Conservation (phyloP, 78 protist species). For the Dictyostelium discoideum region DNA sequence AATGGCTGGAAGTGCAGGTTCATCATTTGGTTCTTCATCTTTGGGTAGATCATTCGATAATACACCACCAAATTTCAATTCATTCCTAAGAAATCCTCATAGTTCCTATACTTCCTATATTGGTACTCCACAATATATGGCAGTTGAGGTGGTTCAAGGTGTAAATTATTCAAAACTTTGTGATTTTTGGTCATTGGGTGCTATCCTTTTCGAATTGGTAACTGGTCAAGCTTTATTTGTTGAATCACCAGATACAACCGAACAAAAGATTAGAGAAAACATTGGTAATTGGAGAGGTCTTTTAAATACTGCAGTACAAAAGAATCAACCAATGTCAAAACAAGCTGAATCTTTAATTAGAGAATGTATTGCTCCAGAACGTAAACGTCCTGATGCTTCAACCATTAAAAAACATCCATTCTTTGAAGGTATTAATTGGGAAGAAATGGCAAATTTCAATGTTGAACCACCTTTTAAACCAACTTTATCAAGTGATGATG, state of each 20-base stretch:
- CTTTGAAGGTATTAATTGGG: slow-evolving; percentile 75
- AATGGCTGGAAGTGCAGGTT: neutral
- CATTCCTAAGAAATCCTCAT: slow-evolving; percentile 54
- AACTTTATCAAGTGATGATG: slow-evolving; percentile 10
- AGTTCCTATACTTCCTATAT: slow-evolving; percentile 54
- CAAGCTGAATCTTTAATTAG: slow-evolving; percentile 65
- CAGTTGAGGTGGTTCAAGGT: slow-evolving; percentile 80
- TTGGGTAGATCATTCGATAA: slow-evolving; percentile 14
- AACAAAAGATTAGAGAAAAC: slow-evolving; percentile 77
- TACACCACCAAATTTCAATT: slow-evolving; percentile 73
- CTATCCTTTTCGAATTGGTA: slow-evolving; percentile 49
- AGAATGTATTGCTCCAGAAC: slow-evolving; percentile 74
- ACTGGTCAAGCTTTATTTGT: slow-evolving; percentile 62
- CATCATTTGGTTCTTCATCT: neutral
- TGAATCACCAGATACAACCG: slow-evolving; percentile 77
- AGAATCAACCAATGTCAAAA: slow-evolving; percentile 43
- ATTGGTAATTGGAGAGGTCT: slow-evolving; percentile 81
- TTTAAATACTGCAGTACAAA: slow-evolving; percentile 59
- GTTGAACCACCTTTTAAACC: slow-evolving; percentile 55
- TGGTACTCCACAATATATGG: slow-evolving; percentile 82
- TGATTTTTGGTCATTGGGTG: slow-evolving; percentile 77
- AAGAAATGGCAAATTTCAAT: neutral
- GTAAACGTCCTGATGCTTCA: slow-evolving; percentile 46
- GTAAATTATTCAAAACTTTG: slow-evolving; percentile 57
- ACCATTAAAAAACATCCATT: slow-evolving; percentile 69